Conservation (phyloP, 768 basidiomycete species). For the Agaricus subrufescens region DNA sequence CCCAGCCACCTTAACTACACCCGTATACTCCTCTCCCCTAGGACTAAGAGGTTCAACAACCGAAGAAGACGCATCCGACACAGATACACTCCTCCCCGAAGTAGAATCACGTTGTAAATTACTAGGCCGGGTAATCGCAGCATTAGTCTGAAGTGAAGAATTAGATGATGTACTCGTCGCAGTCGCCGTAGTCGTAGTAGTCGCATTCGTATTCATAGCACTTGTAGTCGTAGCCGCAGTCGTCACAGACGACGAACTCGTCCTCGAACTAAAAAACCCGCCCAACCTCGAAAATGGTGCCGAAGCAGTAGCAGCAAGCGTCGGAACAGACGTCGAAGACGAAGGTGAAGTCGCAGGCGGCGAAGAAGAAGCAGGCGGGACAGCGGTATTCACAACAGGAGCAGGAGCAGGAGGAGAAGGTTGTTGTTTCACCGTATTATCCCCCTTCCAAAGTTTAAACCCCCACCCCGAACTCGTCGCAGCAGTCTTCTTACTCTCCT, state of each 20-base stretch:
- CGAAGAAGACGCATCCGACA: constrained; percentile 59
- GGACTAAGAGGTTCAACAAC: constrained; percentile 58
- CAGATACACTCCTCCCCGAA: constrained; percentile 40
- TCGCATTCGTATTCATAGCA: no score
- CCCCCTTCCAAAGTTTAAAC: constrained; percentile 60
- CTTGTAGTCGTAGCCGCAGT: no score
- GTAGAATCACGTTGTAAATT: constrained; percentile 31
- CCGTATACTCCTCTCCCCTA: constrained; percentile 28
- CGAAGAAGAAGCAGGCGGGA: constrained; percentile 1
- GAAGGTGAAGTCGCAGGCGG: constrained; percentile 13
- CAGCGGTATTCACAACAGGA: constrained; percentile 19
- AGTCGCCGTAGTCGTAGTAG: no score
- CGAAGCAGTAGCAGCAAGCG: constrained; percentile 19
- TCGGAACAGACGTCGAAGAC: constrained; percentile 9
- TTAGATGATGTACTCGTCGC: constrained; percentile 10
- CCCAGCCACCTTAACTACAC: not conserved
- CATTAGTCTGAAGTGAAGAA: constrained; percentile 20
- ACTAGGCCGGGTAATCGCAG: constrained; percentile 15
- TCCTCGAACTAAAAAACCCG: constrained; percentile 61
- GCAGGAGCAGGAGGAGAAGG: not conserved
- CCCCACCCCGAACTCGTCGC: constrained; percentile 46
- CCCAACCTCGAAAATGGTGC: constrained; percentile 58
- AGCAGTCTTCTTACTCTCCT: constrained; percentile 28
- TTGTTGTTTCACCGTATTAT: constrained; percentile 15
- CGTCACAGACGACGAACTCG: constrained; percentile 44